Conservation (phyloP, 2,329 filamentous ascomycete genomes). For the Aspergillus fructus region DNA sequence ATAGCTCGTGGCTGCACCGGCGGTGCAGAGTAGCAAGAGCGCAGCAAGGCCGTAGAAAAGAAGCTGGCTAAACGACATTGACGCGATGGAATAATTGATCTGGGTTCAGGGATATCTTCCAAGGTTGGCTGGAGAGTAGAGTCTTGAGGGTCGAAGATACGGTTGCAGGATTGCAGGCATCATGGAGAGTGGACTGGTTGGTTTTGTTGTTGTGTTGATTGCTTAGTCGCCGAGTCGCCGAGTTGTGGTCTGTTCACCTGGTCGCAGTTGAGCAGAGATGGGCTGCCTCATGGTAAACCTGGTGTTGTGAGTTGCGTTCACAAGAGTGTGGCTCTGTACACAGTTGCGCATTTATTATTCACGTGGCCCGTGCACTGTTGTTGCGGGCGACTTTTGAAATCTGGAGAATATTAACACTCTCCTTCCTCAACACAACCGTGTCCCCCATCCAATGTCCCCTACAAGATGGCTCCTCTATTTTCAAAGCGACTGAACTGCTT, state of each 20-base stretch:
- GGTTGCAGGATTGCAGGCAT: background rate
- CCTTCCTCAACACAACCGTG: conserved; percentile 16
- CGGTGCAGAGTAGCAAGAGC: background rate
- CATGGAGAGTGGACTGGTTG: background rate
- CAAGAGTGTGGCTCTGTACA: background rate
- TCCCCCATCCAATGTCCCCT: conserved; percentile 10
- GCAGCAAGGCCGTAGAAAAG: background rate
- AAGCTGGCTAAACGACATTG: background rate
- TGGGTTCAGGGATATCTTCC: background rate
- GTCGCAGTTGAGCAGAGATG: background rate
- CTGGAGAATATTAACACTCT: conserved; percentile 20
- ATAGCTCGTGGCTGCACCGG: background rate
- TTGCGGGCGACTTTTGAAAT: conserved; percentile 23
- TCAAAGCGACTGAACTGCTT: conserved; percentile 66
- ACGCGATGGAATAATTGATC: background rate
- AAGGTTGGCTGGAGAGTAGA: background rate
- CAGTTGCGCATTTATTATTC: conserved; percentile 5
- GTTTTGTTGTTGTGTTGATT: background rate
- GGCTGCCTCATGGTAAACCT: background rate
- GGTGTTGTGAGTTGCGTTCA: background rate
- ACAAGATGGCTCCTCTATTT: conserved; percentile 43
- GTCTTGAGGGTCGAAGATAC: background rate
- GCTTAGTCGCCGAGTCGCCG: background rate
- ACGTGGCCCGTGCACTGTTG: conserved; percentile 26
- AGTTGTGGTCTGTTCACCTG: background rate